Evolutionary conservation across 2,329 filamentous ascomycete species (phyloP), one percentile per base, ranked within the genome.

Genomic region (Colletotrichum echinochloae): DNA sequence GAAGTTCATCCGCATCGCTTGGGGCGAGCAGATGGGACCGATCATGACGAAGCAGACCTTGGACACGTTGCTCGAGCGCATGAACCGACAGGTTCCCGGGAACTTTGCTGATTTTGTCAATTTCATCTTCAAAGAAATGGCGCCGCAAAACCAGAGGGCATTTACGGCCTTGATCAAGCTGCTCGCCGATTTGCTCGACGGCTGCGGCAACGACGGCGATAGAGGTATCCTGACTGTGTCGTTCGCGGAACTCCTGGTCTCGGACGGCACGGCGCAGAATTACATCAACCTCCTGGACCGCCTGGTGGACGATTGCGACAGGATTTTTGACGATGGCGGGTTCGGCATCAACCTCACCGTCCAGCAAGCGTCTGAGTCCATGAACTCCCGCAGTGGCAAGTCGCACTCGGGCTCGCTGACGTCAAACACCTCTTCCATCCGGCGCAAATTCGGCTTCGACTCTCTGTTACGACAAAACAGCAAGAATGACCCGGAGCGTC

Each of bases 231-330:
- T 98, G 75, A 98, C 94, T 0, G 89, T 94, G 54, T 93, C 94
- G 1, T 98, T 98, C 83, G 91, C 94, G 0, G 94, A 98, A 78
- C 86, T 98, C 60, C 84, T 98, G 8, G 92, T 96, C 2, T 88
- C 90, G 5, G 91, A 94, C 68, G 92, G 91, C 8, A 90, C 91
- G 71, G 90, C 94, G 1, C 90, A 93, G 70, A 89, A 94, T 73
- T 96, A 95, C 78, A 95, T 98, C 74, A 96, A 95, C 65, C 83
- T 98, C 18, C 85, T 98, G 55, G 95, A 98, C 81, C 90, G 94
- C 26, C 87, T 98, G 28, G 94, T 98, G 0, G 93, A 97, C 73
- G 95, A 97, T 77, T 94, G 93, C 72, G 94, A 97, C 66, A 89
- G 90, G 37, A 90, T 98, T n/a, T 97, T 97, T 75, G 92, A 94